These are phyloP conservation scores for Leptodermis oblonga DNA, from an alignment of 257 asterid species.

Conservation along the genomic window DNA sequence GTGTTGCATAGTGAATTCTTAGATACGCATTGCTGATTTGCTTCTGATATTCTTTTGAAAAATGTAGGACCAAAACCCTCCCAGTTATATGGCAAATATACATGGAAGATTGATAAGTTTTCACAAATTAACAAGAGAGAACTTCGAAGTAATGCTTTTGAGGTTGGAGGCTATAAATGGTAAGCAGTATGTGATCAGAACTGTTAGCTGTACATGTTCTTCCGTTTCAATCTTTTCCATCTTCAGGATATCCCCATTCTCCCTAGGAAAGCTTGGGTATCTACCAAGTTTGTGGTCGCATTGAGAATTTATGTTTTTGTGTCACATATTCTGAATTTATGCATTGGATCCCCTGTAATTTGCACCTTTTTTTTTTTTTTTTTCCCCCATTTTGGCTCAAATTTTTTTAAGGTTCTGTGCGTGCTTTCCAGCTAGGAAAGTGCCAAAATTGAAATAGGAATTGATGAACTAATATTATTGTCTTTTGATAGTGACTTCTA, in stretches of 20 bases:
- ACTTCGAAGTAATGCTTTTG: conserved; percentile 45
- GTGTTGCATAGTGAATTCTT: not conserved
- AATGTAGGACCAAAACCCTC: conserved; percentile 39
- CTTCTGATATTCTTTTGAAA: conserved; percentile 6
- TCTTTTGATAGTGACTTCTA: not conserved
- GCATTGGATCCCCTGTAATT: not conserved
- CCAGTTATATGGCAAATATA: conserved; percentile 39
- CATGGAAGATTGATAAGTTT: conserved; percentile 52
- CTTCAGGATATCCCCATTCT: not conserved
- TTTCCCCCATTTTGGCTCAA: not conserved
- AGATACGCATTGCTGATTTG: not conserved
- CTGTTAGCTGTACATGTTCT: not conserved
- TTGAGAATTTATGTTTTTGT: not conserved
- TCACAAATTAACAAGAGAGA: conserved; percentile 52
- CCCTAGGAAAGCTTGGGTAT: not conserved
- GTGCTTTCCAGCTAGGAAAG: not conserved
- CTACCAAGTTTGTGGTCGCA: not conserved
- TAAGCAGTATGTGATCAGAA: conserved; percentile 20
- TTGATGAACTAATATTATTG: not conserved
- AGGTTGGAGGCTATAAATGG: conserved; percentile 52
- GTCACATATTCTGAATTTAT: not conserved
- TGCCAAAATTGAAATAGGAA: not conserved
- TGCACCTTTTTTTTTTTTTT: not conserved
- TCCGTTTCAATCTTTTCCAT: not conserved
- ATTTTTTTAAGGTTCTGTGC: not conserved